phyloP scores from a whole-genome alignment of 768 basidiomycete genomes.

The Hydnum rufescens region DNA sequence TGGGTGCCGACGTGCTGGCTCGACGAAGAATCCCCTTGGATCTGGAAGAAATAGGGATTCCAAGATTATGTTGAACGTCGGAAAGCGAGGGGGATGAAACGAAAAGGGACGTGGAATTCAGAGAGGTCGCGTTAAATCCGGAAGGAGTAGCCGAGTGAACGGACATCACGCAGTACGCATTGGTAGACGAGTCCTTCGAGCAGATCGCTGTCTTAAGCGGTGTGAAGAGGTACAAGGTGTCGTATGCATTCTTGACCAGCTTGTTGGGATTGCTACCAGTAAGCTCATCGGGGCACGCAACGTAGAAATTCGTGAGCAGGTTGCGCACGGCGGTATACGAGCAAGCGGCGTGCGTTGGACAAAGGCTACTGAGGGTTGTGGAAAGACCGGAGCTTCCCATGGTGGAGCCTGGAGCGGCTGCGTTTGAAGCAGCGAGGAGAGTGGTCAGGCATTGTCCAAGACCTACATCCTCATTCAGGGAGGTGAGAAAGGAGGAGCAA shows the following conservation, averaged over 20 bases:
- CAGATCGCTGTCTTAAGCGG: conserved; percentile 56
- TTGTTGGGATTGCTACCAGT: conserved; percentile 25
- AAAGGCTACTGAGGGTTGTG: conserved; percentile 28
- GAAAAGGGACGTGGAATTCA: no score
- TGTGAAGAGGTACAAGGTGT: conserved; percentile 49
- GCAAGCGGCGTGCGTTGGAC: conserved; percentile 28
- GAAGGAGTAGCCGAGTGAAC: no score
- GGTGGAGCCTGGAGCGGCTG: conserved; percentile 23
- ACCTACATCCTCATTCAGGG: conserved; percentile 38
- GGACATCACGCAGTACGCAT: conserved; percentile 38
- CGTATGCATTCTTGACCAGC: conserved; percentile 49
- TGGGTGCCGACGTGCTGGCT: no score
- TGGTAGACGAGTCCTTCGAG: conserved; percentile 46
- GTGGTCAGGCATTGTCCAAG: conserved; percentile 42
- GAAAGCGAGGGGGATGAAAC: no score
- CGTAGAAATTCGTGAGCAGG: conserved; percentile 48
- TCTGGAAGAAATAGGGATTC: no score
- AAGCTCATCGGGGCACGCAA: conserved; percentile 53
- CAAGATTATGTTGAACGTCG: no score
- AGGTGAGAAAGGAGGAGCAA: conserved; percentile 39
- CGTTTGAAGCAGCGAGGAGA: conserved; percentile 26
- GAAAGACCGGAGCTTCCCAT: conserved; percentile 23
- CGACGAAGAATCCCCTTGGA: no score
- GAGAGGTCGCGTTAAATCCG: no score
- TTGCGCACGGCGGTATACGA: conserved; percentile 30